A percentile compares a stretch with the other conserved stretches of the same genome.
Evolutionary conservation across 2,329 filamentous ascomycete species (phyloP).

Genomic region (Rutstroemia sp.): DNA sequence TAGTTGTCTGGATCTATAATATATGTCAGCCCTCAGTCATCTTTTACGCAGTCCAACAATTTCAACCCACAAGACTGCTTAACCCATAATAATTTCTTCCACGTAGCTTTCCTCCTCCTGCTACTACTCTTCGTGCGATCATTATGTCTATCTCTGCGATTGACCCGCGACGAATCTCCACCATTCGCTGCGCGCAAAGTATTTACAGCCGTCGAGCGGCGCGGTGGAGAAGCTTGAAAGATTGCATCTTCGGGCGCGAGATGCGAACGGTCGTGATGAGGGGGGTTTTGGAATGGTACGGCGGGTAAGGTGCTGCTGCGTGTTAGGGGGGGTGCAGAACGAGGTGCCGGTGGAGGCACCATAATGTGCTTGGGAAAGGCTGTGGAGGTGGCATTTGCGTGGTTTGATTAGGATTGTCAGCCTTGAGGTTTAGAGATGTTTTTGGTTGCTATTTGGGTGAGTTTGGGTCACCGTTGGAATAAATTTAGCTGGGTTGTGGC

Average conservation of each 20-base stretch:
- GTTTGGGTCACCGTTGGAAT: neutral
- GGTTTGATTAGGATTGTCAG: constrained; percentile 3
- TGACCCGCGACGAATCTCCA: constrained; percentile 11
- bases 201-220: constrained; percentile 34
- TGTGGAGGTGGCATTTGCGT: neutral
- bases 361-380: constrained; percentile 15
- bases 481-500: neutral
- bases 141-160: constrained; percentile 23
- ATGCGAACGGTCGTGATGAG: constrained; percentile 48
- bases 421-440: neutral
- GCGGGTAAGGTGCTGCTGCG: constrained; percentile 21
- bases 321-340: constrained; percentile 20
- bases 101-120: constrained; percentile 61
- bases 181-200: constrained; percentile 30
- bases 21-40: too few relatives aligned
- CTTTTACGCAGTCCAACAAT: neutral
- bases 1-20: constrained; percentile 92
- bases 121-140: constrained; percentile 40
- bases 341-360: constrained; percentile 21
- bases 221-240: constrained; percentile 53
- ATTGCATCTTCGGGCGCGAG: constrained; percentile 83
- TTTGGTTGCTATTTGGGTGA: neutral
- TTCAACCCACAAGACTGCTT: constrained; percentile 73
- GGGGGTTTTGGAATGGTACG: constrained; percentile 2
- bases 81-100: constrained; percentile 97